Evolutionary conservation across 1,284 basidiomycete genomes (phyloP), one percentile per base, ranked within the genome.

Genomic region (Naganishia albida): DNA sequence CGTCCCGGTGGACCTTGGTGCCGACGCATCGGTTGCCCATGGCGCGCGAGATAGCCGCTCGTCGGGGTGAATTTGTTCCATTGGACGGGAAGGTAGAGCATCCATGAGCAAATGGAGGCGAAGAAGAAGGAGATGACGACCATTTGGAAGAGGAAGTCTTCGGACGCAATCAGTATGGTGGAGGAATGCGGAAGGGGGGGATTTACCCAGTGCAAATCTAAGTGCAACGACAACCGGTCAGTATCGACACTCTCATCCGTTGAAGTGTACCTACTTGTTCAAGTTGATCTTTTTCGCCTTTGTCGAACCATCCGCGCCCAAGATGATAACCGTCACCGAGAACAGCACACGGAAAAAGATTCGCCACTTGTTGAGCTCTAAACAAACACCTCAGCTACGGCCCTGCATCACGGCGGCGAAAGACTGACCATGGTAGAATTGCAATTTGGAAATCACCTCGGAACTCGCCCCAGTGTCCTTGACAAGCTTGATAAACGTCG

Each of bases 331-430:
- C 20, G 50, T 50, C 2, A 44, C 20, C 0, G 64, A 39, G 28
- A 65, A 65, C 39, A 60, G 15, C 28, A 46, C 34, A 12, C 64
- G 49, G 44, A 60, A 48, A 23, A 65, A 40, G 38, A 62, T 56
- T n/a, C 64, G 50, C 56, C 57, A 44, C 42, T 62, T 65, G 56
- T 65, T 65, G 30, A 65, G 57, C 44, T 65, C 64, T 65, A 28
- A 4, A 48, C 23, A 10, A 34, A 10, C n/a, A 12, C 20, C n/a
- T 23, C 20, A 20, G 12, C 18, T 20, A n/a, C 4, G 46, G 23
- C 12, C 4, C 23, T 43, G n/a, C 18, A 55, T 4, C 28, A 39
- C 15, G 12, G 43, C 39, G 7, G 34, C 20, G 18, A 30, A 10
- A 10, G 34, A 39, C 63, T 50, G 18, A 59, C 64, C 64, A 16